Percentiles rank a stretch among this genome's conserved stretches.
These are phyloP conservation scores for Zygotorulaspora danielsina DNA, from an alignment of 805 yeast genomes.

Conservation along the genomic window DNA sequence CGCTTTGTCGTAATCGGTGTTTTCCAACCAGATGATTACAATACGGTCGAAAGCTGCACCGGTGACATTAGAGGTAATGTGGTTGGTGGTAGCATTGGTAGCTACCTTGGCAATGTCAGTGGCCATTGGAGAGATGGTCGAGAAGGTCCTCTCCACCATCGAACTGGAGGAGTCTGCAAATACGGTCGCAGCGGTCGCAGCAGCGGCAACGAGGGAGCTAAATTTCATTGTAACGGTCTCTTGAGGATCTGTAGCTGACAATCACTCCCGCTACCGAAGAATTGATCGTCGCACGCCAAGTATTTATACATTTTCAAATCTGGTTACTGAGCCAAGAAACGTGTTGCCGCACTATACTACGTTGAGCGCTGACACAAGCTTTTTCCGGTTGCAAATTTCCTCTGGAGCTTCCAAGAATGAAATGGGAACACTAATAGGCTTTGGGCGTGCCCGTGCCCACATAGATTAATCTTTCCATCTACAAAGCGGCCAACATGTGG, in stretches of 20 bases:
- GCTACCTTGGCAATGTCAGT: conserved; percentile 35
- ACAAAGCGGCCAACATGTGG: no score
- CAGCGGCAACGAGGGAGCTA: conserved; percentile 3
- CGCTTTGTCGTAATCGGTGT: conserved; percentile 50
- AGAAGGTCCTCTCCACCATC: conserved; percentile 27
- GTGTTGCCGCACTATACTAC: no score
- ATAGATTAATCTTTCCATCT: no score
- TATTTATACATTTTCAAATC: no score
- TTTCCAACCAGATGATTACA: conserved; percentile 47
- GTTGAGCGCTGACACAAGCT: no score
- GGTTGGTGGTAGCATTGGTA: conserved; percentile 34
- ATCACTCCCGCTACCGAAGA: no score
- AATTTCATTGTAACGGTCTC: conserved; percentile 1
- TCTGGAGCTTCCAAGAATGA: no score
- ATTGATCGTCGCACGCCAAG: no score
- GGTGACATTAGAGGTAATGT: conserved; percentile 35
- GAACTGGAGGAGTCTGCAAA: conserved; percentile 16
- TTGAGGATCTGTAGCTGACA: neutral
- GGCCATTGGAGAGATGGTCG: conserved; percentile 33
- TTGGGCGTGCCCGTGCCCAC: no score
- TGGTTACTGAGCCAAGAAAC: no score
- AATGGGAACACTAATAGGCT: no score
- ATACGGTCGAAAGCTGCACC: conserved; percentile 42
- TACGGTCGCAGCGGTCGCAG: conserved; percentile 8
- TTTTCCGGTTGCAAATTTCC: no score